Percentiles rank a stretch among this genome's conserved stretches.
These are phyloP conservation scores for Aspergillus uvarum DNA, from an alignment of 2,329 filamentous ascomycete genomes.

Conservation along the genomic window DNA sequence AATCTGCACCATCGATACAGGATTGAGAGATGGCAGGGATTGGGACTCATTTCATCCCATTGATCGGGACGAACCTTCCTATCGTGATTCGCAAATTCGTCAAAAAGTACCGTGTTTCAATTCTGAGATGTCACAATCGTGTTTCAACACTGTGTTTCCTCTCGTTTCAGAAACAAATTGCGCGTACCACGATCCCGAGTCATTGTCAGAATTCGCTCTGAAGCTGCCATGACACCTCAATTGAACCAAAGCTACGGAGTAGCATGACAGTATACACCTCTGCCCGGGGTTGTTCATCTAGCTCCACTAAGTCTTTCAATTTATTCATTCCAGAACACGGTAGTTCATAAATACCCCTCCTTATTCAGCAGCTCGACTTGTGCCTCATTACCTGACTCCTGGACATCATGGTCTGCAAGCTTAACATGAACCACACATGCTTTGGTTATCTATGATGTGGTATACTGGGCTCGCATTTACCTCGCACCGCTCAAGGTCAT, in stretches of 20 bases:
- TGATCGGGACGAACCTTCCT: neutral
- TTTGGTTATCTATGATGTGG: too few relatives aligned
- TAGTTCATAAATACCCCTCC: neutral
- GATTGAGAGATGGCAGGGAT: neutral
- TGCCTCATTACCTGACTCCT: neutral
- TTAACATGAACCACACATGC: neutral
- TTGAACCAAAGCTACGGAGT: too few relatives aligned
- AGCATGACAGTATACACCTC: too few relatives aligned
- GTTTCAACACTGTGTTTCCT: neutral
- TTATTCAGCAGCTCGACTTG: neutral
- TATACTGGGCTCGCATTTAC: too few relatives aligned
- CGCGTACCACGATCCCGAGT: neutral
- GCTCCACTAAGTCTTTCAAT: neutral
- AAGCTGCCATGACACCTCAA: too few relatives aligned
- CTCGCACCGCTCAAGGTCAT: too few relatives aligned
- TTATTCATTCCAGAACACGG: neutral
- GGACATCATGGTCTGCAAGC: neutral
- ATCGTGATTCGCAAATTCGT: neutral
- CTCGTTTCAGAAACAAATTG: neutral
- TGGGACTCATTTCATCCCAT: neutral
- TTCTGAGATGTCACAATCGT: neutral
- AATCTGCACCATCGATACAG: neutral
- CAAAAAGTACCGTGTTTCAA: neutral
- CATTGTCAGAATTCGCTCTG: too few relatives aligned
- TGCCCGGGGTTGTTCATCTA: too few relatives aligned